phyloP scores from a whole-genome alignment of 1,284 basidiomycete species.

The Earliella scabrosa region DNA sequence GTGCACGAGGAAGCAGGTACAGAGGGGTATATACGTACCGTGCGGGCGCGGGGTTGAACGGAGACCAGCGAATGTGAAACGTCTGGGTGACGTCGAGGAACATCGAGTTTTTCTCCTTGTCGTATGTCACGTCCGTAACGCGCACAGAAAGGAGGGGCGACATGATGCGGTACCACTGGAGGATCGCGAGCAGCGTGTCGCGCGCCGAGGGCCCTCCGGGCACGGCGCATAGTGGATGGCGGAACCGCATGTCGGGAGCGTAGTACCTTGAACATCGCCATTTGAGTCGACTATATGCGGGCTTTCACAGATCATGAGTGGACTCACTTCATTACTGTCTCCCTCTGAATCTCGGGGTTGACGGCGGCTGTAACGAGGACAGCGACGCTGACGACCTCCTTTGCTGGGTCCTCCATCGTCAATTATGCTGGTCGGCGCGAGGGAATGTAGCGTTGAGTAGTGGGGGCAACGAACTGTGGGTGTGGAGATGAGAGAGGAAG shows the following conservation, averaged over 20 bases:
- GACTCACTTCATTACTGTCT: constrained; percentile 41
- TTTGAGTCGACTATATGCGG: neutral
- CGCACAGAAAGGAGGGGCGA: constrained; percentile 49
- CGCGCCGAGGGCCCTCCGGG: constrained; percentile 48
- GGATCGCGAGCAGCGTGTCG: constrained; percentile 54
- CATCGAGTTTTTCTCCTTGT: constrained; percentile 40
- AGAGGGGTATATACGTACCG: constrained; percentile 40
- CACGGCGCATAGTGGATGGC: constrained; percentile 57
- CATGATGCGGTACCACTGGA: constrained; percentile 67
- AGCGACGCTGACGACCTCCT: constrained; percentile 52
- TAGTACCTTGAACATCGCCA: constrained; percentile 41
- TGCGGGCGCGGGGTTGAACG: constrained; percentile 48
- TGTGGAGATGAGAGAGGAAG: neutral
- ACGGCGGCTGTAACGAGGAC: constrained; percentile 44
- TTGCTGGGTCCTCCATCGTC: constrained; percentile 54
- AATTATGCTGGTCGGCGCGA: too few relatives aligned
- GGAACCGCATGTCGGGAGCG: constrained; percentile 53
- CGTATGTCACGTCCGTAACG: constrained; percentile 50
- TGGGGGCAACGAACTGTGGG: neutral
- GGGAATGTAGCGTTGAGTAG: too few relatives aligned
- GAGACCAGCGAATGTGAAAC: constrained; percentile 57
- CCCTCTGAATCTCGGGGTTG: constrained; percentile 52
- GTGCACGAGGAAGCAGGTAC: neutral
- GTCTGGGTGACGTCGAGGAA: constrained; percentile 53
- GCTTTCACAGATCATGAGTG: neutral